These are phyloP conservation scores for Ceratocystis lukuohia DNA, from an alignment of 2,329 filamentous ascomycete genomes.

Conservation along the genomic window DNA sequence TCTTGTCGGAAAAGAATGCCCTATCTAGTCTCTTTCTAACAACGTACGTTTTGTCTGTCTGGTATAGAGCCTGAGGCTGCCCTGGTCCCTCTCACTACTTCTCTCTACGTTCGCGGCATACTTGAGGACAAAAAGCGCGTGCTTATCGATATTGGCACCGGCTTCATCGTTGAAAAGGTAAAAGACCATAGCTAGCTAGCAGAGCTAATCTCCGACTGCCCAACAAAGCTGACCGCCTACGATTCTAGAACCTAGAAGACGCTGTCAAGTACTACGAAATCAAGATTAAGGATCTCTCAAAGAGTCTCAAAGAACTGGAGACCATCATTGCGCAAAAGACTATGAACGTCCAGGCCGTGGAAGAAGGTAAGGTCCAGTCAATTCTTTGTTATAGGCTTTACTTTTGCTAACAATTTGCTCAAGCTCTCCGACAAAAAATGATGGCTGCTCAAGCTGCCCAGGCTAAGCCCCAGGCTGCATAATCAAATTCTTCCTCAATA, in stretches of 20 bases:
- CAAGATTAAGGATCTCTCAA: constrained; percentile 40
- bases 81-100: constrained; percentile 88
- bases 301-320: constrained; percentile 44
- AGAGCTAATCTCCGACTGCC: not conserved
- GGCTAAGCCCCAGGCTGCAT: constrained; percentile 2
- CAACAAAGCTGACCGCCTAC: not conserved
- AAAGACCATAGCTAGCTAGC: not conserved
- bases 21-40: not conserved
- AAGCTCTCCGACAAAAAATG: constrained; percentile 31
- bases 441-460: constrained; percentile 22
- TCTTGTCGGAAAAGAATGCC: not conserved
- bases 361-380: constrained; percentile 51
- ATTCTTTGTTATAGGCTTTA: not conserved
- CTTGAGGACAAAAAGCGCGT: constrained; percentile 63
- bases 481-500: not conserved
- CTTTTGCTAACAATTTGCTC: constrained; percentile 11
- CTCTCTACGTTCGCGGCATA: constrained; percentile 79
- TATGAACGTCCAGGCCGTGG: constrained; percentile 69
- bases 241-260: constrained; percentile 36
- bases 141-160: constrained; percentile 84
- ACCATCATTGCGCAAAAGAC: constrained; percentile 56
- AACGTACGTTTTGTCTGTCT: not conserved
- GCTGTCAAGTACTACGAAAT: constrained; percentile 44
- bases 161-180: constrained; percentile 89
- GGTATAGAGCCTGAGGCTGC: constrained; percentile 40